These are phyloP conservation scores for Mycena rebaudengoi DNA, from an alignment of 768 basidiomycete genomes.

Conservation along the genomic window DNA sequence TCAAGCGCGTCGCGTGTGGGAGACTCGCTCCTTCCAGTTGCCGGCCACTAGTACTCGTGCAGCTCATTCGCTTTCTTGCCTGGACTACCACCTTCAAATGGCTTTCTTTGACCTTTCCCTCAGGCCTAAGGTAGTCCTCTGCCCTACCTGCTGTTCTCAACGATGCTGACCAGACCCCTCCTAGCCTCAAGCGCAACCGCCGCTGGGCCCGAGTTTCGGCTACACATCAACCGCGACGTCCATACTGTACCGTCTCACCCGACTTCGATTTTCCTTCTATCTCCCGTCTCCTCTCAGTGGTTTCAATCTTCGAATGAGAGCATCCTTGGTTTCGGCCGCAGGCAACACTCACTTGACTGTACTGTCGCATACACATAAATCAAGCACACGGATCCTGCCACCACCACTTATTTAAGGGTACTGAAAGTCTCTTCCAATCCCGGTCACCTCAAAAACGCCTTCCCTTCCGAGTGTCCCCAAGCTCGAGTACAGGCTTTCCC, in stretches of 20 bases:
- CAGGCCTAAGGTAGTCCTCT: neutral
- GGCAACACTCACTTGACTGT: constrained; percentile 14
- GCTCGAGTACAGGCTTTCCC: neutral
- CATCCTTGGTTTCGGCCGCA: constrained; percentile 25
- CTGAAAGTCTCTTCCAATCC: constrained; percentile 16
- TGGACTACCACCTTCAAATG: constrained; percentile 21
- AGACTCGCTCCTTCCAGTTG: neutral
- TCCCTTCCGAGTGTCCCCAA: neutral
- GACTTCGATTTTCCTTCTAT: constrained; percentile 22
- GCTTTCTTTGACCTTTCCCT: neutral
- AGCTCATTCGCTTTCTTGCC: constrained; percentile 2
- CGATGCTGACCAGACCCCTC: neutral
- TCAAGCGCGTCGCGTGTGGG: neutral
- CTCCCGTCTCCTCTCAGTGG: constrained; percentile 14
- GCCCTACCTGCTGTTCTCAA: neutral
- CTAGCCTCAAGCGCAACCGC: neutral
- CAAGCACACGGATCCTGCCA: neutral
- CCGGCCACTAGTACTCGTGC: neutral
- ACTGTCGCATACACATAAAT: neutral
- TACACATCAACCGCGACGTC: neutral
- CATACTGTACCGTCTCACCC: constrained; percentile 11
- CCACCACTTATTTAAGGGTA: constrained; percentile 13
- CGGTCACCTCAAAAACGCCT: neutral
- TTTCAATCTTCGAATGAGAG: constrained; percentile 15
- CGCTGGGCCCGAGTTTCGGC: neutral